phyloP scores from a whole-genome alignment of 140 eudicot genomes.

The Ambrosia hybrid region DNA sequence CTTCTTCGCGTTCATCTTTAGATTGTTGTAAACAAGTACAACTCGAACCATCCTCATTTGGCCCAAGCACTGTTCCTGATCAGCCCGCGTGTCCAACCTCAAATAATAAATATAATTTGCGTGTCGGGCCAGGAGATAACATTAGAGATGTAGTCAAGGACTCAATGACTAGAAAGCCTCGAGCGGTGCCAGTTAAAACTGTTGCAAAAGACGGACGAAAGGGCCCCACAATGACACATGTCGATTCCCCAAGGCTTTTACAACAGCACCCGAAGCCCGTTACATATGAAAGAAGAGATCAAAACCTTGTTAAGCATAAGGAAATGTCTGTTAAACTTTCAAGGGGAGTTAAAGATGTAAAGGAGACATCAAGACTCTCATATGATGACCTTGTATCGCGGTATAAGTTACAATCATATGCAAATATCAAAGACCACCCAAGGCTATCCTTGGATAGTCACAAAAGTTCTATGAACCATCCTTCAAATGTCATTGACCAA shows the following conservation, averaged over 20 bases:
- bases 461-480: conserved; percentile 43
- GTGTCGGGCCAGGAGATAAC: conserved; percentile 32
- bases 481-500: conserved; percentile 11
- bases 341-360: no score
- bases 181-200: conserved; percentile 54
- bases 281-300: conserved; percentile 44
- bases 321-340: no score
- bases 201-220: conserved; percentile 40
- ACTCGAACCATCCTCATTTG: conserved; percentile 44
- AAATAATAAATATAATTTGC: conserved; percentile 31
- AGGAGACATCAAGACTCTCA: conserved; percentile 62
- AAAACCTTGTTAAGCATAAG: conserved; percentile 35
- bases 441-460: conserved; percentile 84
- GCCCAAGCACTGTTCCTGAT: conserved; percentile 37
- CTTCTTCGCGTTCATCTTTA: conserved; percentile 60
- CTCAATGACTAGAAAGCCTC: conserved; percentile 64
- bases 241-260: conserved; percentile 72
- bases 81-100: conserved; percentile 37
- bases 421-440: conserved; percentile 62
- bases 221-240: conserved; percentile 49
- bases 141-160: conserved; percentile 63
- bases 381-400: conserved; percentile 66
- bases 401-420: conserved; percentile 35
- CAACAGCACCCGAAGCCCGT: conserved; percentile 29
- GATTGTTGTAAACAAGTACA: conserved; percentile 36